Percentiles rank a stretch among this genome's conserved stretches.
Evolutionary conservation across 1,139 yeast species (phyloP).

Genomic region (Nematodospora anomalae): DNA sequence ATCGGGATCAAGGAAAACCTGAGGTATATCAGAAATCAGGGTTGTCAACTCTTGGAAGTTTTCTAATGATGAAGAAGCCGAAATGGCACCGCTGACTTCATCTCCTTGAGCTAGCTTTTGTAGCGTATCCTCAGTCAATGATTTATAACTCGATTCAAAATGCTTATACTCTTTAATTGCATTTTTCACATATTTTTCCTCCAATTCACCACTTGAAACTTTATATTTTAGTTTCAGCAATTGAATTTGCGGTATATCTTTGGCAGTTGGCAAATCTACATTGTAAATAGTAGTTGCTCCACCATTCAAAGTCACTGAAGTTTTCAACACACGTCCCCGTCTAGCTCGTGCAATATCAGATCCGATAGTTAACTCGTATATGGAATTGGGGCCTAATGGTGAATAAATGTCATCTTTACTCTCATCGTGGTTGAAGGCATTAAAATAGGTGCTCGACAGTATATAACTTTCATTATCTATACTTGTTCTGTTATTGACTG

Average conservation of each 20-base stretch:
- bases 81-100: constrained; percentile 10
- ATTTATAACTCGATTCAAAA: constrained; percentile 51
- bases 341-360: constrained; percentile 49
- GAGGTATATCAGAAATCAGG: constrained; percentile 52
- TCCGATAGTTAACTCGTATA: constrained; percentile 68
- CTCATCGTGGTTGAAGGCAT: constrained; percentile 22
- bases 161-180: constrained; percentile 52
- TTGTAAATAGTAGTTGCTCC: constrained; percentile 42
- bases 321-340: constrained; percentile 31
- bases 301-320: constrained; percentile 41
- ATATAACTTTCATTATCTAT: constrained; percentile 39
- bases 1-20: constrained; percentile 61
- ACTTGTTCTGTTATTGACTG: constrained; percentile 30
- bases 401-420: constrained; percentile 36
- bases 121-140: constrained; percentile 50
- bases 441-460: constrained; percentile 34
- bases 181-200: constrained; percentile 42
- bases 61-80: constrained; percentile 18
- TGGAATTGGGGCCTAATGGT: constrained; percentile 77
- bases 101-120: constrained; percentile 33
- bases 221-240: constrained; percentile 57
- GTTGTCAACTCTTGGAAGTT: constrained; percentile 11
- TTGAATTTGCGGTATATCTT: constrained; percentile 83
- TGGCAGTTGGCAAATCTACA: constrained; percentile 67
- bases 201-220: constrained; percentile 50